phyloP scores from a whole-genome alignment of 2,329 filamentous ascomycete species.

The Ophiostoma ulmi region DNA sequence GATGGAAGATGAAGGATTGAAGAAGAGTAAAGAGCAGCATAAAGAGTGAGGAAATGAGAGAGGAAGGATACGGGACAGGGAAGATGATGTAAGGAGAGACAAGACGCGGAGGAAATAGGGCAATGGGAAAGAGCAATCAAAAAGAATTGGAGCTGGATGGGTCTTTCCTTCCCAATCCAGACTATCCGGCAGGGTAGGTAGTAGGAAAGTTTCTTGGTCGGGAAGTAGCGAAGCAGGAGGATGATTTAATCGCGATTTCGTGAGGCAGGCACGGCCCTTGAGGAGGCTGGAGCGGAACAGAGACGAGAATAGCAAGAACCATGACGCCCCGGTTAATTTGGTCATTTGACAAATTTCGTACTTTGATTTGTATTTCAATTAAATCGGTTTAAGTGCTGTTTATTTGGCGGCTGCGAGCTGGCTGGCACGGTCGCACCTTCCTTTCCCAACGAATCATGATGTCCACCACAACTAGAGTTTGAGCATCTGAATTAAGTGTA shows the following conservation, averaged over 20 bases:
- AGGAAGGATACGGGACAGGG: neutral
- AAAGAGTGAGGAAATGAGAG: neutral
- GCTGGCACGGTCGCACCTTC: neutral
- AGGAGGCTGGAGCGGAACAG: slow-evolving; percentile 8
- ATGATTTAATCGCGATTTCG: slow-evolving; percentile 3
- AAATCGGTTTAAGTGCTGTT: neutral
- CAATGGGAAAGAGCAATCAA: slow-evolving; percentile 17
- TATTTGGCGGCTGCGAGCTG: neutral
- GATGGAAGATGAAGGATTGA: neutral
- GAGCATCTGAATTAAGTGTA: neutral
- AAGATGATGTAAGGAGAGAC: neutral
- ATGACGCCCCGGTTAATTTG: neutral
- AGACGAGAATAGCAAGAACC: slow-evolving; percentile 1
- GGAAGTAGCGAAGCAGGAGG: slow-evolving; percentile 1
- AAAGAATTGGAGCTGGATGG: slow-evolving; percentile 17
- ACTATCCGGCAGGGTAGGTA: slow-evolving; percentile 8
- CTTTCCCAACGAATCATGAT: neutral
- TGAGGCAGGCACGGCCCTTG: slow-evolving; percentile 8
- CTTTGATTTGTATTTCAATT: neutral
- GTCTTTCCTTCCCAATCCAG: slow-evolving; percentile 15
- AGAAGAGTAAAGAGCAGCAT: neutral
- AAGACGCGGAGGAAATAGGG: slow-evolving; percentile 14
- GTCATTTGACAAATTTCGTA: neutral
- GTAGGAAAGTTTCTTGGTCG: neutral
- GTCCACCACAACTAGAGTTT: neutral